Evolutionary conservation across 2,329 filamentous ascomycete species (phyloP), one percentile per base, ranked within the genome.

Genomic region (Venturia carpophila): DNA sequence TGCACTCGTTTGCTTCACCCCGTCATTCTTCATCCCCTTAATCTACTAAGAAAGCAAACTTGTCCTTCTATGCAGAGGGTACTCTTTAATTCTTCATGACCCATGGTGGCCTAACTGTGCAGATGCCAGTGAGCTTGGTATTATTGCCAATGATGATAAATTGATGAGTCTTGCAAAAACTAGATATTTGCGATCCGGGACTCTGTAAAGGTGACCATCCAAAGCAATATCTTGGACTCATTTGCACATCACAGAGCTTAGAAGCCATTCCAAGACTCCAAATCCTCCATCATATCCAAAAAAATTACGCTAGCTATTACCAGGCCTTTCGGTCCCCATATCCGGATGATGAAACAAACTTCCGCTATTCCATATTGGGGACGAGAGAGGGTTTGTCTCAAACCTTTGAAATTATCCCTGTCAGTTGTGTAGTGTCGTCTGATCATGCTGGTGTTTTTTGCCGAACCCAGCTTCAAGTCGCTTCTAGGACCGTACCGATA

Each of bases 241-340:
- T n/a, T n/a, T n/a, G n/a, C n/a, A n/a, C n/a, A n/a, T n/a, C n/a
- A n/a, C n/a, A n/a, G n/a, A n/a, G n/a, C n/a, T n/a, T n/a, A n/a
- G n/a, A n/a, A n/a, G n/a, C 37, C 64, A 65, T 66, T 37, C n/a
- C 63, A 11, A 56, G 52, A 66, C 41, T 66, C 64, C 37, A 66
- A 41, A 1, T 37, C 64, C 5, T 61, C 41, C 17, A 17, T 64
- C 4, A 64, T 52, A 1, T 19, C 42, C 11, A 66, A 30, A 10
- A 66, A 34, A 9, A 64, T 17, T n/a, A 56, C 58, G 65, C 13
- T 66, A 27, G 15, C 55, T 55, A 7, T 66, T 62, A 52, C 43
- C 49, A 24, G 64, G 64, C 27, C 43, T 24, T 24, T 49, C 30
- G 13, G 37, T 37, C 63, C 27, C 45, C 24, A 11, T 60, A 34